Conservation (phyloP, 441 rosid species). For the Hypseocharis bilobata region DNA sequence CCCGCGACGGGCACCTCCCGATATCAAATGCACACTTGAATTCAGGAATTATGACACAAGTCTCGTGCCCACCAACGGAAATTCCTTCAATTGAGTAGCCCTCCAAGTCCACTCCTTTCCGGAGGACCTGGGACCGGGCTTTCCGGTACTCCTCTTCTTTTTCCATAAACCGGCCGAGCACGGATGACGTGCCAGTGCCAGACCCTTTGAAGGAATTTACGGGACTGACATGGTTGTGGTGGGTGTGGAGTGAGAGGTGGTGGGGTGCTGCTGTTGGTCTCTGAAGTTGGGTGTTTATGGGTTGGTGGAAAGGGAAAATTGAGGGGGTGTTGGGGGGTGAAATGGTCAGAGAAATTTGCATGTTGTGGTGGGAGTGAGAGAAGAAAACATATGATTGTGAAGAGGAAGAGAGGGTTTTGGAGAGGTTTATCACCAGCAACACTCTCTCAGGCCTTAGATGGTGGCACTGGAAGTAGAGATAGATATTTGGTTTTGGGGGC, state of each 20-base stretch:
- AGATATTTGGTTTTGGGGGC: not conserved
- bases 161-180: constrained; percentile 17
- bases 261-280: constrained; percentile 11
- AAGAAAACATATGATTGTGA: not conserved
- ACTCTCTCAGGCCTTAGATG: not conserved
- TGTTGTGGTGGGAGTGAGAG: constrained; percentile 16
- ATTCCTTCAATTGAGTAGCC: constrained; percentile 68
- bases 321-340: constrained; percentile 32
- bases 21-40: constrained; percentile 84
- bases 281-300: constrained; percentile 15
- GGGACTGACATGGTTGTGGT: constrained; percentile 18
- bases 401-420: constrained; percentile 26
- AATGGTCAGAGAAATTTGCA: constrained; percentile 37
- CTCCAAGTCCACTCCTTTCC: constrained; percentile 64
- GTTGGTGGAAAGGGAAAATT: constrained; percentile 33
- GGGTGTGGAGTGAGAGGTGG: constrained; percentile 26
- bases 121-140: constrained; percentile 24
- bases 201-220: constrained; percentile 34
- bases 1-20: constrained; percentile 75
- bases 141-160: constrained; percentile 19
- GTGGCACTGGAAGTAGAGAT: not conserved
- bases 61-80: constrained; percentile 81
- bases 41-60: constrained; percentile 70
- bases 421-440: constrained; percentile 25
- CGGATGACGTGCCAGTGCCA: constrained; percentile 9